phyloP scores from a whole-genome alignment of 2,329 filamentous ascomycete species.

The Diplodia sapinea region DNA sequence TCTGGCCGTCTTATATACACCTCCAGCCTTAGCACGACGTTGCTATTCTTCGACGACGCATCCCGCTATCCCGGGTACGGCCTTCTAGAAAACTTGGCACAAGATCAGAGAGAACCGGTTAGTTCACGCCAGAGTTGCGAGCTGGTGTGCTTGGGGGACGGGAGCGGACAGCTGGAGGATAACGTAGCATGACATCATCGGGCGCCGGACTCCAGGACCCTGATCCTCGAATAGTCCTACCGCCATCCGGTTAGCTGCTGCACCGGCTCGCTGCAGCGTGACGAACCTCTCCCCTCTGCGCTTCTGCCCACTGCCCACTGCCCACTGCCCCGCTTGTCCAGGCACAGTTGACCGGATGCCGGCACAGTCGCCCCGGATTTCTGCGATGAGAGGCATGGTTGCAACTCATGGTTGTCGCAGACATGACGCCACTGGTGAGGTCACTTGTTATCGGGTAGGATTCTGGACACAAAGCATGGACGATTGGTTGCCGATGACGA shows the following conservation, averaged over 20 bases:
- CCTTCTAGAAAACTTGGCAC: conserved; percentile 15
- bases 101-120: conserved; percentile 2
- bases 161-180: conserved; percentile 12
- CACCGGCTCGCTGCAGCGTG: not conserved
- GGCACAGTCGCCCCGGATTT: conserved; percentile 3
- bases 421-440: conserved; percentile 22
- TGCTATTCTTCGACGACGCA: not conserved
- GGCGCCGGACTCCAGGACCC: conserved; percentile 10
- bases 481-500: conserved; percentile 3
- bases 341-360: not conserved
- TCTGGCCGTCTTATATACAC: conserved; percentile 10
- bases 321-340: not conserved
- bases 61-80: not conserved
- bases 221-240: not conserved
- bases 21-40: not conserved
- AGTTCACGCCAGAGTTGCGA: conserved; percentile 1
- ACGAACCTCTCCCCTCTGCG: not conserved
- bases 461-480: not conserved
- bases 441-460: conserved; percentile 9
- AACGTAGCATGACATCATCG: conserved; percentile 27
- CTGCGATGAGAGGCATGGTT: not conserved
- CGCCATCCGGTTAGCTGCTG: not conserved
- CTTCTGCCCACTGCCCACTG: not conserved
- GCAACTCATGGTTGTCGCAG: not conserved
- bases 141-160: too few relatives aligned